phyloP scores from a whole-genome alignment of 2,329 filamentous ascomycete genomes.

The Aspergillus pseudonomiae region DNA sequence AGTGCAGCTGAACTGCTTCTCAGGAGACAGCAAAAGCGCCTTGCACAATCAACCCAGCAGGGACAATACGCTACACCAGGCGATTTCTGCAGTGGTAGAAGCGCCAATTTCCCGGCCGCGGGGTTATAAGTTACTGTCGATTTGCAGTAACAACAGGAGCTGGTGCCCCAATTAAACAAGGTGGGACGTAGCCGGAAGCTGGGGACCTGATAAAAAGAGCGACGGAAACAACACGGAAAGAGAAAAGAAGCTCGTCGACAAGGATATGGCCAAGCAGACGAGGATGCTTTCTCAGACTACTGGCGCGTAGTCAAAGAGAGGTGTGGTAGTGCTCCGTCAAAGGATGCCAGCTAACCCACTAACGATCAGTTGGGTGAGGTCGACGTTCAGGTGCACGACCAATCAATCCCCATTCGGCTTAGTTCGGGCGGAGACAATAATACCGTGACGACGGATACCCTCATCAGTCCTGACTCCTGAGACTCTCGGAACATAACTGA shows the following conservation, averaged over 20 bases:
- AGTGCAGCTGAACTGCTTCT: neutral
- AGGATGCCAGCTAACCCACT: conserved; percentile 11
- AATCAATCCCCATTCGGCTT: conserved; percentile 17
- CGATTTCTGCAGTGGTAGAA: neutral
- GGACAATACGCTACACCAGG: neutral
- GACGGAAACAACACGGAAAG: conserved; percentile 16
- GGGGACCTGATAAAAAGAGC: conserved; percentile 19
- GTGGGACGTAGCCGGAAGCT: conserved; percentile 26
- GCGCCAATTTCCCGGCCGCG: neutral
- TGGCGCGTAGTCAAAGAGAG: conserved; percentile 14
- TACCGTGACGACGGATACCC: neutral
- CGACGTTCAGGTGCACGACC: conserved; percentile 10
- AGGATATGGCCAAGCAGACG: conserved; percentile 17
- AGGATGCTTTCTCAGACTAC: conserved; percentile 12
- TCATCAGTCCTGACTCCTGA: neutral
- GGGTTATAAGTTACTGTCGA: neutral
- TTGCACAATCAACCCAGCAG: neutral
- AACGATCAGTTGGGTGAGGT: conserved; percentile 8
- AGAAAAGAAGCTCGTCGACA: conserved; percentile 7
- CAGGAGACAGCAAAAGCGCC: neutral
- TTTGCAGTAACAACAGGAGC: neutral
- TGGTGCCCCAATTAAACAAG: conserved; percentile 13
- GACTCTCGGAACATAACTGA: too few species aligned
- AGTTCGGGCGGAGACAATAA: conserved; percentile 12
- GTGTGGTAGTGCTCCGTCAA: conserved; percentile 13